Evolutionary conservation across 164 flowering plant genomes (phyloP).

Genomic region (Dillenia suffruticosa): DNA sequence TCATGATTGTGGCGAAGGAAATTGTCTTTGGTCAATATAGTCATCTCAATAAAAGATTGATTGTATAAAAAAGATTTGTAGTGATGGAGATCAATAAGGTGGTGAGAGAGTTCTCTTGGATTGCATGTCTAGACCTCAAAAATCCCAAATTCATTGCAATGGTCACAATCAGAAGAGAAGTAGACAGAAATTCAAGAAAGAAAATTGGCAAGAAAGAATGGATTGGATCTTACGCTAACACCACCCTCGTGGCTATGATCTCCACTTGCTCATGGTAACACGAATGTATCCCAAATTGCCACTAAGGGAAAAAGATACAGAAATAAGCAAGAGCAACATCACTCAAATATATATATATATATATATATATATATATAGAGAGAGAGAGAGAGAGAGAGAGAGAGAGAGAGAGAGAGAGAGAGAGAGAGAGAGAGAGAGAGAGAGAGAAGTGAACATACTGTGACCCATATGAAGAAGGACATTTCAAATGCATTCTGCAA

Average conservation of each 20-base stretch:
- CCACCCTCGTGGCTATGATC: constrained; percentile 38
- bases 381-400: background rate
- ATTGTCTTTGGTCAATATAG: too few species aligned
- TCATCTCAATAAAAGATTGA: too few species aligned
- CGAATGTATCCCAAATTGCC: constrained; percentile 52
- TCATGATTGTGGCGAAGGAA: too few species aligned
- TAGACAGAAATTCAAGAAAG: background rate
- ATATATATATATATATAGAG: constrained; percentile 10
- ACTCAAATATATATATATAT: background rate
- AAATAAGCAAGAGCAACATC: background rate
- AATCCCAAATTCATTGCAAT: too few species aligned
- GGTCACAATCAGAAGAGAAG: background rate
- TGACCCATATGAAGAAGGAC: constrained; percentile 20
- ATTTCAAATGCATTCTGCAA: constrained; percentile 21
- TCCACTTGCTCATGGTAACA: constrained; percentile 52
- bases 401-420: background rate
- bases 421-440: background rate
- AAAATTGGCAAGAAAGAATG: background rate
- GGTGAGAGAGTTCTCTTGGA: too few species aligned
- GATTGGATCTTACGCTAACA: constrained; percentile 47
- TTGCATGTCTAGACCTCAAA: too few species aligned
- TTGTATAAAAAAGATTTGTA: too few species aligned
- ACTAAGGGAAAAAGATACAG: constrained; percentile 19
- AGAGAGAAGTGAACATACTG: constrained; percentile 23
- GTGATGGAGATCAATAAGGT: too few species aligned